phyloP scores from a whole-genome alignment of 1,284 basidiomycete genomes.

The Puccinia novopanici region DNA sequence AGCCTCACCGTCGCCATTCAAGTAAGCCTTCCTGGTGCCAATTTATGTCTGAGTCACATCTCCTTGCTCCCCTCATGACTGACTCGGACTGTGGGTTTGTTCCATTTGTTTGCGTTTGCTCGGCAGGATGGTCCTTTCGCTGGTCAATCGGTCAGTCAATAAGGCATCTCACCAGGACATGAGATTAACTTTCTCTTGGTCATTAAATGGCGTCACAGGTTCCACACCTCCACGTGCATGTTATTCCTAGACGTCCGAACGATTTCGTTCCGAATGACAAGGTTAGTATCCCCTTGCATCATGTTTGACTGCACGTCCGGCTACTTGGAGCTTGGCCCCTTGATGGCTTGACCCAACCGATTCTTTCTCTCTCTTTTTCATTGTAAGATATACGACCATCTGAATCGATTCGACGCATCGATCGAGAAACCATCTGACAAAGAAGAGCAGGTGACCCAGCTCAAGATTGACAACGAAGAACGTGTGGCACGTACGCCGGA shows the following conservation, averaged over 20 bases:
- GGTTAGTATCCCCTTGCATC: constrained; percentile 54
- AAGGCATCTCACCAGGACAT: not conserved
- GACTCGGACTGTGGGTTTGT: too few species aligned
- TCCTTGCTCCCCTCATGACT: too few species aligned
- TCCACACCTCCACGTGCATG: constrained; percentile 57
- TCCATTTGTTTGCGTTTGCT: not conserved
- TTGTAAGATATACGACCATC: constrained; percentile 45
- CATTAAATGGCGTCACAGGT: constrained; percentile 55
- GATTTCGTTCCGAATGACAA: constrained; percentile 57
- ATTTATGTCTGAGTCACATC: too few species aligned
- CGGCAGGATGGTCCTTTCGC: constrained; percentile 39
- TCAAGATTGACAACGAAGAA: constrained; percentile 54
- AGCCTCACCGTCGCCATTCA: constrained; percentile 57
- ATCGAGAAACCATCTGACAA: not conserved
- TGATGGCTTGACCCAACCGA: not conserved
- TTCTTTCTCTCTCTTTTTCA: not conserved
- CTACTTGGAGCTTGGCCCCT: not conserved
- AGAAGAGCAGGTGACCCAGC: not conserved
- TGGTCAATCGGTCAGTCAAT: constrained; percentile 44
- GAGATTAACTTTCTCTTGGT: not conserved
- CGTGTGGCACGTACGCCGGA: constrained; percentile 54
- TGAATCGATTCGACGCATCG: constrained; percentile 37
- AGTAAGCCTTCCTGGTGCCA: constrained; percentile 53
- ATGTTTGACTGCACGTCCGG: constrained; percentile 18
- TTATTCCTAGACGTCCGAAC: constrained; percentile 56